Percentiles rank a stretch among this genome's conserved stretches.
Conservation (phyloP, 306 rosid species). For the Rosa multiflora region DNA sequence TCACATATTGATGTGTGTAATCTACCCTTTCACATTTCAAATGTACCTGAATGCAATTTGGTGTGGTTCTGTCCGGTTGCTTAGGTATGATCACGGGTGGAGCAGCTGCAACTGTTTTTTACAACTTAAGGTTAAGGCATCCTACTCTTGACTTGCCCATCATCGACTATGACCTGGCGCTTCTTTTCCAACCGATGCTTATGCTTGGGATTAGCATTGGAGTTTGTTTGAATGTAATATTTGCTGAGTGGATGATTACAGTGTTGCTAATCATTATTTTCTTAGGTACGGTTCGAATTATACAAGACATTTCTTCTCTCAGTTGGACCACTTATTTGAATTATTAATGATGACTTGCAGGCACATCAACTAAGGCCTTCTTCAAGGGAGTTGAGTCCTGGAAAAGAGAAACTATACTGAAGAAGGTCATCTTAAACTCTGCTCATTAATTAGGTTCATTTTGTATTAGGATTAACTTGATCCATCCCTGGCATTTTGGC, state of each 20-base stretch:
- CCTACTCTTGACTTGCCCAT: conserved; percentile 67
- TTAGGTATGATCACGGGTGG: conserved; percentile 83
- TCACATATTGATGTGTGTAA: not conserved
- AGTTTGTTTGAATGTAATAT: conserved; percentile 68
- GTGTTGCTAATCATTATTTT: conserved; percentile 64
- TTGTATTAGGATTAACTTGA: not conserved
- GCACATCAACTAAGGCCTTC: conserved; percentile 70
- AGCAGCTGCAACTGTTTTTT: conserved; percentile 65
- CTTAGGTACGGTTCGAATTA: conserved; percentile 38
- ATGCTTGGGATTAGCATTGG: conserved; percentile 85
- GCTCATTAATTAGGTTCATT: not conserved
- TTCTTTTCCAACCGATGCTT: conserved; percentile 86
- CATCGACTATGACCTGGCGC: conserved; percentile 76
- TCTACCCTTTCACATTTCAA: not conserved
- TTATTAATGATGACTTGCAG: conserved; percentile 34
- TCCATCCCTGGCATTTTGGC: not conserved
- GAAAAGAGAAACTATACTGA: conserved; percentile 79
- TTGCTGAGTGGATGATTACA: conserved; percentile 85
- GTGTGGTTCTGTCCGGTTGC: conserved; percentile 11
- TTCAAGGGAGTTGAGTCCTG: conserved; percentile 69
- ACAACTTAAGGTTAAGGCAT: conserved; percentile 69
- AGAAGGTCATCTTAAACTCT: conserved; percentile 40
- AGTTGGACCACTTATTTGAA: not conserved
- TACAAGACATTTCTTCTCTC: not conserved
- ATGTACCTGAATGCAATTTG: not conserved